phyloP scores from a whole-genome alignment of 192 early-diverging fungal species.

The Thoreauomyces humboldtii region DNA sequence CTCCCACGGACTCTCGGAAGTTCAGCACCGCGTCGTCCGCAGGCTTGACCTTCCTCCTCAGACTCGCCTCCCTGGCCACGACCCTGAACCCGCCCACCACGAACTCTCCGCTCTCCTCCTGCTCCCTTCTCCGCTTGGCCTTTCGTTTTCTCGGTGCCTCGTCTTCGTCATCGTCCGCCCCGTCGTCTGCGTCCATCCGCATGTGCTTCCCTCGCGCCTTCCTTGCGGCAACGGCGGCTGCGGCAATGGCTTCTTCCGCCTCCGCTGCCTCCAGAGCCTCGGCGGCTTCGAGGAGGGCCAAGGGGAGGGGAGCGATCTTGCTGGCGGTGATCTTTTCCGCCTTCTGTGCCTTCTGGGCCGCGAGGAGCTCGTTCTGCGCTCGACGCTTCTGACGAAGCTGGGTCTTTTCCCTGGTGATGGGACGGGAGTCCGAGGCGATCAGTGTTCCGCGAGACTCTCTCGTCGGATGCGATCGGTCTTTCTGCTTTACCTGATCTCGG shows the following conservation, averaged over 20 bases:
- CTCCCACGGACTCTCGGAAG: neutral
- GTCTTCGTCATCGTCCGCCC: neutral
- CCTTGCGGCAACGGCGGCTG: neutral
- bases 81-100: conserved; percentile 2
- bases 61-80: neutral
- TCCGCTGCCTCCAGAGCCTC: neutral
- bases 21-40: neutral
- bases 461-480: too few species aligned
- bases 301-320: too few species aligned
- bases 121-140: neutral
- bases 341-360: neutral
- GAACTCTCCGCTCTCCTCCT: conserved; percentile 7
- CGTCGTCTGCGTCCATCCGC: neutral
- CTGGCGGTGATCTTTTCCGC: neutral
- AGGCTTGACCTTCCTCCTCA: neutral
- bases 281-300: neutral
- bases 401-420: neutral
- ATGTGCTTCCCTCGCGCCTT: neutral
- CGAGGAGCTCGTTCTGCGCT: neutral
- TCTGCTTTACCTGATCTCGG: neutral
- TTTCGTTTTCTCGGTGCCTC: too few species aligned
- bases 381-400: neutral
- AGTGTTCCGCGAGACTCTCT: too few species aligned
- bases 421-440: too few species aligned
- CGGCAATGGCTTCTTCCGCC: neutral